These are phyloP conservation scores for Ganoderma resinaceum DNA, from an alignment of 1,284 basidiomycete species.

Conservation along the genomic window DNA sequence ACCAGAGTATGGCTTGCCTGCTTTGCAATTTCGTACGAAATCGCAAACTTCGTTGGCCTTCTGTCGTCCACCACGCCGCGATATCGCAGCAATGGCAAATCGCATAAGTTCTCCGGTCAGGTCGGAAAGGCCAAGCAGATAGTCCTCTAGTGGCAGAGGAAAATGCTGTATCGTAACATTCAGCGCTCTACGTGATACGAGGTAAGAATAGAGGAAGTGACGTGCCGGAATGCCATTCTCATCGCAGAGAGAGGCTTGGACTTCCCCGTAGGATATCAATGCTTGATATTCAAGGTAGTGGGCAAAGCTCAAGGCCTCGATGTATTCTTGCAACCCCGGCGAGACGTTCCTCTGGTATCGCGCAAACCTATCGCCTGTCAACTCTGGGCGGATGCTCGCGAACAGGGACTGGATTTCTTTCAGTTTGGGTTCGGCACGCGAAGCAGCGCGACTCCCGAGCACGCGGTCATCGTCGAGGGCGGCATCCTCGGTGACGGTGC, in stretches of 20 bases:
- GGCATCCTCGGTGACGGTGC: slow-evolving; percentile 64
- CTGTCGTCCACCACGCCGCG: slow-evolving; percentile 73
- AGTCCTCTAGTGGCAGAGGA: slow-evolving; percentile 79
- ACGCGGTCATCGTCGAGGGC: slow-evolving; percentile 40
- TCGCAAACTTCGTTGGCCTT: slow-evolving; percentile 75
- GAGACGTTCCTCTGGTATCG: slow-evolving; percentile 80
- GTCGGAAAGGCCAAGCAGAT: slow-evolving; percentile 92
- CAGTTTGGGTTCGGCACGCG: slow-evolving; percentile 72
- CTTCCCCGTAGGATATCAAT: slow-evolving; percentile 75
- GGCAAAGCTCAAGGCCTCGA: slow-evolving; percentile 91
- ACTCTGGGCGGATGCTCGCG: slow-evolving; percentile 65
- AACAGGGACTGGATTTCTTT: slow-evolving; percentile 75
- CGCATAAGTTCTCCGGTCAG: slow-evolving; percentile 98
- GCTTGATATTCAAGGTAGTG: slow-evolving; percentile 82
- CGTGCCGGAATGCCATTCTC: slow-evolving; percentile 66
- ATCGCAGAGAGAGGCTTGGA: slow-evolving; percentile 71
- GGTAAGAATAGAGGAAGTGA: slow-evolving; percentile 17
- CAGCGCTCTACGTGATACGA: neutral
- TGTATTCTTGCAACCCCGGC: slow-evolving; percentile 88
- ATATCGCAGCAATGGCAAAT: slow-evolving; percentile 83
- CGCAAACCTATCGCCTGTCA: slow-evolving; percentile 82
- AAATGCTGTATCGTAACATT: slow-evolving; percentile 57
- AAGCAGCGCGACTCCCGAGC: slow-evolving; percentile 52
- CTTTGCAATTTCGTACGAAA: slow-evolving; percentile 84
- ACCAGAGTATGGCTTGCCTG: slow-evolving; percentile 53